These are phyloP conservation scores for Cucumis hystrix DNA, from an alignment of 306 rosid genomes.

Conservation along the genomic window DNA sequence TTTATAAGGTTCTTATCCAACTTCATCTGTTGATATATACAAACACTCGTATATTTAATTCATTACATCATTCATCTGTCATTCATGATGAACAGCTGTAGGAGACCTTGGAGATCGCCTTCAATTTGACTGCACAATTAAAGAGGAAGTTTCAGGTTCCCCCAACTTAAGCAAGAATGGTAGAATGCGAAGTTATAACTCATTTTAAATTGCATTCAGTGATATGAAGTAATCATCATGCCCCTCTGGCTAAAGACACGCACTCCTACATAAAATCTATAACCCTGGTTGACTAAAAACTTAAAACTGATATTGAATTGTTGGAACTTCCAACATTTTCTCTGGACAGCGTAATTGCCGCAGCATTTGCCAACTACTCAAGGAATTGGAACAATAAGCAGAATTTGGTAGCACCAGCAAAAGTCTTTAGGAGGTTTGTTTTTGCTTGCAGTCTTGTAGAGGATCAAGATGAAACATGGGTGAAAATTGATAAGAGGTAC, in stretches of 20 bases:
- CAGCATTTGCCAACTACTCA: neutral
- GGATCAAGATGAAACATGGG: neutral
- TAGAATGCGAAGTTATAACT: neutral
- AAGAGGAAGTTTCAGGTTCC: neutral
- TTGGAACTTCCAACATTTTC: neutral
- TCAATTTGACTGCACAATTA: neutral
- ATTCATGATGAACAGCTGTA: neutral
- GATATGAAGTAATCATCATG: neutral
- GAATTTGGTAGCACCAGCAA: neutral
- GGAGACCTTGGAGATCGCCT: neutral
- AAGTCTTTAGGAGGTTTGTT: neutral
- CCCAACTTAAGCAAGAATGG: neutral
- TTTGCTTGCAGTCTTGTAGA: neutral
- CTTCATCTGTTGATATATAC: neutral
- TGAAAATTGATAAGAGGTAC: neutral
- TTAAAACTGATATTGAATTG: neutral
- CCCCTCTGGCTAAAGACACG: neutral
- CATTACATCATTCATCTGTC: neutral
- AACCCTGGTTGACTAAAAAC: neutral
- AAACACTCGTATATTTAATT: neutral
- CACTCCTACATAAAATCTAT: neutral
- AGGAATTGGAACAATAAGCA: neutral
- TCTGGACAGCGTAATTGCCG: neutral
- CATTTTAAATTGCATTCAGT: neutral
- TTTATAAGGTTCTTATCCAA: neutral